phyloP scores from a whole-genome alignment of 1,284 basidiomycete species.

The Takashimella tepidaria region DNA sequence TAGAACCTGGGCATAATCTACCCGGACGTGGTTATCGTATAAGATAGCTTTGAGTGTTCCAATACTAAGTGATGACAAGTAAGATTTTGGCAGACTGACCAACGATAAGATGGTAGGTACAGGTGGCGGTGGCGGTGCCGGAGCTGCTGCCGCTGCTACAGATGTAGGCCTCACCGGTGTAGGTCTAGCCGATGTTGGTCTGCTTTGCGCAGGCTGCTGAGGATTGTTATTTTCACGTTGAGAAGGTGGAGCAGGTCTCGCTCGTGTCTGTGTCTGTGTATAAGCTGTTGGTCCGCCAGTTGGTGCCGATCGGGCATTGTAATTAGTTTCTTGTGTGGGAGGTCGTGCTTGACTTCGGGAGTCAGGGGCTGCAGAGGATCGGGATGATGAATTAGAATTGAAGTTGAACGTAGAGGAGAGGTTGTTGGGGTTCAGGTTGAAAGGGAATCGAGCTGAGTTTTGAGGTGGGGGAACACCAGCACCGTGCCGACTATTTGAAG shows the following conservation, averaged over 20 bases:
- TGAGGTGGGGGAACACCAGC: constrained; percentile 1
- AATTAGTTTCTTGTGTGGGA: constrained; percentile 16
- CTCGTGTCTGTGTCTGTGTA: no score
- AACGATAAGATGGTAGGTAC: constrained; percentile 60
- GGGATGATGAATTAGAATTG: not conserved
- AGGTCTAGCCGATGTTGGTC: constrained; percentile 14
- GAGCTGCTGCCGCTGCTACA: constrained; percentile 15
- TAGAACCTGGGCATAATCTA: constrained; percentile 48
- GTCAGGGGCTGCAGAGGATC: no score
- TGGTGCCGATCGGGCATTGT: constrained; percentile 1
- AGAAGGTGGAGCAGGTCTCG: no score
- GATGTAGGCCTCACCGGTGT: constrained; percentile 11
- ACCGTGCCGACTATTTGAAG: no score
- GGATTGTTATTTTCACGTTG: no score
- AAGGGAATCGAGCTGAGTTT: not conserved
- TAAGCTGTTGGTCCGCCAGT: no score
- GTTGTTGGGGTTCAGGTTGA: constrained; percentile 5
- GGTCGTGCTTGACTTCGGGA: constrained; percentile 8
- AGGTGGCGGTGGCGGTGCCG: constrained; percentile 45
- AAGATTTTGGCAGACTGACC: constrained; percentile 56
- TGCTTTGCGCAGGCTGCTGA: constrained; percentile 10
- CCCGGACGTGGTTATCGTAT: constrained; percentile 54
- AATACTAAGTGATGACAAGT: constrained; percentile 59
- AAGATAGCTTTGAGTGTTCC: constrained; percentile 67
- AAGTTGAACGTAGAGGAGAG: constrained; percentile 1